These are phyloP conservation scores for Ceratocystis cacaofunesta DNA, from an alignment of 2,329 filamentous ascomycete species.

Conservation along the genomic window DNA sequence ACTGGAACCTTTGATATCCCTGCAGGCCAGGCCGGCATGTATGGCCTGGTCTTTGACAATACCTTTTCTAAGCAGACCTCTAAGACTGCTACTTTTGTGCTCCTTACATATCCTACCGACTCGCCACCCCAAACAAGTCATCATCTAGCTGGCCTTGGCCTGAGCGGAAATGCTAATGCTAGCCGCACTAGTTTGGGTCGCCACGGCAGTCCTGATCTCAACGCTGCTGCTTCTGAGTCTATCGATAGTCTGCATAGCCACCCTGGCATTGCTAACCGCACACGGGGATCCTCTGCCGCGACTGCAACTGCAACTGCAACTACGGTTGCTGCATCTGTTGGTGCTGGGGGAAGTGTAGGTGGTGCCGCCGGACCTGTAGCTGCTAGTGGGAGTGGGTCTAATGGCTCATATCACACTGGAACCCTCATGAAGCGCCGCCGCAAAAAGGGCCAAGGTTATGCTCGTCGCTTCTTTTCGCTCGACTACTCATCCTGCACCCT, in stretches of 20 bases:
- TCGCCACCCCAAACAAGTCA: conserved; percentile 60
- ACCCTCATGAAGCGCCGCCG: conserved; percentile 76
- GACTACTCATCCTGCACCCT: conserved; percentile 89
- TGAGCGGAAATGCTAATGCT: conserved; percentile 20
- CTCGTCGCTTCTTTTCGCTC: conserved; percentile 84
- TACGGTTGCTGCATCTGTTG: neutral
- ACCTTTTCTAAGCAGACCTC: conserved; percentile 93
- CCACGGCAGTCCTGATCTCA: conserved; percentile 31
- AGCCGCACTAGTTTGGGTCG: conserved; percentile 41
- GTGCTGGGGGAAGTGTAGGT: neutral
- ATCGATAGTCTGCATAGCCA: conserved; percentile 48
- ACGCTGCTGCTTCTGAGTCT: conserved; percentile 36
- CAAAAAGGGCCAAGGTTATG: conserved; percentile 88
- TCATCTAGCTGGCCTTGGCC: conserved; percentile 44
- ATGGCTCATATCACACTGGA: conserved; percentile 60
- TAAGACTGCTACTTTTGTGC: conserved; percentile 87
- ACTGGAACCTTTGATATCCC: conserved; percentile 77
- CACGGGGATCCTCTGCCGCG: conserved; percentile 35
- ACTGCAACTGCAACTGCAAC: conserved; percentile 7
- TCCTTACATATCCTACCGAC: conserved; percentile 83
- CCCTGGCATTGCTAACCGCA: conserved; percentile 22
- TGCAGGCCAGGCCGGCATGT: conserved; percentile 69
- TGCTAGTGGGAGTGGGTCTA: neutral
- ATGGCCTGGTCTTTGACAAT: conserved; percentile 94
- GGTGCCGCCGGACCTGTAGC: neutral